phyloP scores from a whole-genome alignment of 192 early-diverging fungal genomes.

The Glomus cerebriforme region DNA sequence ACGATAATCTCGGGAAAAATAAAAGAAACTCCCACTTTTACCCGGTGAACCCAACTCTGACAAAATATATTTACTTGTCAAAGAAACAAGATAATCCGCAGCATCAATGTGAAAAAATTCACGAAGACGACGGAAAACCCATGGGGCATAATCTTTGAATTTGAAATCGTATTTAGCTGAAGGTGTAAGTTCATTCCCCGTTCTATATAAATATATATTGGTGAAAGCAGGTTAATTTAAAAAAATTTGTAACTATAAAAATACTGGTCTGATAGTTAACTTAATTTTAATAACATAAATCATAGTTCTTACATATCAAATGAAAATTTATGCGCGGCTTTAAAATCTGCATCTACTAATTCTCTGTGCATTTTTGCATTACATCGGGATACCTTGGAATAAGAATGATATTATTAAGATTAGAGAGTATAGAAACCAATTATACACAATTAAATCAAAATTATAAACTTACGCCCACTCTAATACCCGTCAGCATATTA shows the following conservation, averaged over 20 bases:
- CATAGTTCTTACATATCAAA: conserved; percentile 80
- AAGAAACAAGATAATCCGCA: conserved; percentile 92
- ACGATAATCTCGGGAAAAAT: conserved; percentile 96
- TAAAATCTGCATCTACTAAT: conserved; percentile 79
- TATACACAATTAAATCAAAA: neutral
- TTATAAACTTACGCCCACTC: conserved; percentile 70
- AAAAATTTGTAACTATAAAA: neutral
- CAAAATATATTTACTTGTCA: conserved; percentile 96
- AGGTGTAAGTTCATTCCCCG: conserved; percentile 94
- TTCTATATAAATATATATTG: conserved; percentile 42
- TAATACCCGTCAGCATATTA: conserved; percentile 97
- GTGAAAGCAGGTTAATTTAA: neutral
- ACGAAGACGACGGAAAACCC: conserved; percentile 92
- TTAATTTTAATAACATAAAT: too few species aligned
- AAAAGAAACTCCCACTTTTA: conserved; percentile 96
- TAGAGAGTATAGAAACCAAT: neutral
- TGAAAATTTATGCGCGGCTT: conserved; percentile 87
- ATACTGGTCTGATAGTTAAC: neutral
- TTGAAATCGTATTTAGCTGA: conserved; percentile 96
- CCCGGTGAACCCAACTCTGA: conserved; percentile 94
- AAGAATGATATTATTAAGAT: conserved; percentile 22
- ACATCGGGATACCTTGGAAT: conserved; percentile 74
- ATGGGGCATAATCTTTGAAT: conserved; percentile 99
- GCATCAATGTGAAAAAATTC: conserved; percentile 88
- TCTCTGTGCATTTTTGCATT: conserved; percentile 79